Evolutionary conservation across 768 basidiomycete species (phyloP).

Genomic region (Boletus subcaerulescens): DNA sequence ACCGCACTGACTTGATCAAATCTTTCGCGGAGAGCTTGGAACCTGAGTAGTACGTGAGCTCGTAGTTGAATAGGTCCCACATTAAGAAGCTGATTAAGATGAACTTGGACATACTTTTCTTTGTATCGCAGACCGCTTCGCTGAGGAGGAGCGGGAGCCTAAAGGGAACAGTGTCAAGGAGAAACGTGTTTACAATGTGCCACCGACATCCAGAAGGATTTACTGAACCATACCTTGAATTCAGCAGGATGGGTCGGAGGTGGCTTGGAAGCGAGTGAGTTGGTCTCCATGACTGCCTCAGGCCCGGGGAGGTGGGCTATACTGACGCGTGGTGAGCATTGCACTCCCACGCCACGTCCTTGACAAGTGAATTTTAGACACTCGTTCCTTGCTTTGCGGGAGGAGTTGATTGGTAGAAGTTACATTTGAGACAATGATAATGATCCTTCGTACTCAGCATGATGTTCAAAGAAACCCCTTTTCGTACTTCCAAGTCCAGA

Average conservation of each 20-base stretch:
- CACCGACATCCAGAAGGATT: background rate
- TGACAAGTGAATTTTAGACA: no score
- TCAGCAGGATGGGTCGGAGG: conserved; percentile 11
- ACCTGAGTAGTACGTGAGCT: conserved; percentile 13
- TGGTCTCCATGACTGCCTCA: conserved; percentile 14
- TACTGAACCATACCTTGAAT: conserved; percentile 23
- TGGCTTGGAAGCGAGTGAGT: conserved; percentile 8
- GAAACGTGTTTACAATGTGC: background rate
- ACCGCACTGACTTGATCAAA: conserved; percentile 33
- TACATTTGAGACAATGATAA: no score
- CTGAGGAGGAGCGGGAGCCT: conserved; percentile 16
- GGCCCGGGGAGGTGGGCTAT: no score
- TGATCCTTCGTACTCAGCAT: no score
- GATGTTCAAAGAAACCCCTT: no score
- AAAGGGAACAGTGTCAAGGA: background rate
- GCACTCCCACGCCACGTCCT: no score
- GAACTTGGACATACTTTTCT: conserved; percentile 25
- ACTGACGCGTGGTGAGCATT: no score
- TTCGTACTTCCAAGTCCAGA: no score
- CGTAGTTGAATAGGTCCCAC: background rate
- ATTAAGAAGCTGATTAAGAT: background rate
- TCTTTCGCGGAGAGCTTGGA: conserved; percentile 31
- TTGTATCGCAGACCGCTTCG: conserved; percentile 28
- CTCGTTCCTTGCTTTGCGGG: no score
- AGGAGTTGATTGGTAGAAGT: no score